A percentile compares a stretch with the other conserved stretches of the same genome.
Evolutionary conservation across 345 rosid genomes (phyloP).

Genomic region (Brassica incana): DNA sequence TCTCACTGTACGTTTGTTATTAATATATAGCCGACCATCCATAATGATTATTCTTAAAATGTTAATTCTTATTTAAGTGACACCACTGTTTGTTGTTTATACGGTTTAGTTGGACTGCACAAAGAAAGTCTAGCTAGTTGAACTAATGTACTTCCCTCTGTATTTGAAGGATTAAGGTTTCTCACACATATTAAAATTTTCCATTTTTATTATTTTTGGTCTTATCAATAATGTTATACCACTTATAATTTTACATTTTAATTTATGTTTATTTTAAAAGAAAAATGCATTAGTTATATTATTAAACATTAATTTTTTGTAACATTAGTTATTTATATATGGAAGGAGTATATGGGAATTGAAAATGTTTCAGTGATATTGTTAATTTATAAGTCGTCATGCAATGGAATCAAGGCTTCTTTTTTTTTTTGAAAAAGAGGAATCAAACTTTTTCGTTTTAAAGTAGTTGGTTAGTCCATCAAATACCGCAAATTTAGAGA

Average conservation of each 20-base stretch:
- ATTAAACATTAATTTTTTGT: no score
- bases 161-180: no score
- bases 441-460: not conserved
- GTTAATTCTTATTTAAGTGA: constrained; percentile 29
- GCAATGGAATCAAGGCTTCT: not conserved
- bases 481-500: no score
- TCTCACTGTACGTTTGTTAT: constrained; percentile 14
- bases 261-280: no score
- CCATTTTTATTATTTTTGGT: no score
- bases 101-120: not conserved
- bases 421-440: no score
- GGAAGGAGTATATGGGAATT: not conserved
- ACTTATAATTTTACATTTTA: no score
- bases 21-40: constrained; percentile 37
- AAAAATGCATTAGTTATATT: no score
- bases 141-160: not conserved
- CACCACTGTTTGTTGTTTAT: constrained; percentile 25
- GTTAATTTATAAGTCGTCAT: not conserved
- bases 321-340: no score
- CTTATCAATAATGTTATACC: no score
- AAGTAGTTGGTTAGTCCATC: not conserved
- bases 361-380: not conserved
- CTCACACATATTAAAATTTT: no score
- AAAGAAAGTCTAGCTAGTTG: constrained; percentile 1
- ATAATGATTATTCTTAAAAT: constrained; percentile 29